Conservation (phyloP, 192 early-diverging fungal genomes). For the Mycoemilia scoparia region DNA sequence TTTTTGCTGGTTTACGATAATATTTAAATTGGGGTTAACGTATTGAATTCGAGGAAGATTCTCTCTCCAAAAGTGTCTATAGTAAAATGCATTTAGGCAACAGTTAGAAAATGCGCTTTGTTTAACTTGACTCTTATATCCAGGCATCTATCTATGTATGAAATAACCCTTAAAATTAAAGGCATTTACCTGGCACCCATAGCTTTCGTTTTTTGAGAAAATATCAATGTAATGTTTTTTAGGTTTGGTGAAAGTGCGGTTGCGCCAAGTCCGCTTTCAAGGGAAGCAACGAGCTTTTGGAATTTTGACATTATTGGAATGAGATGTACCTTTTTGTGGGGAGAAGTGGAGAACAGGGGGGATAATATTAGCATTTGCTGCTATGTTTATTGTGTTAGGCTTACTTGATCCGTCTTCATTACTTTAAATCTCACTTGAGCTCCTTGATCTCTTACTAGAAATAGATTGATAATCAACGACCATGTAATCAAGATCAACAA, state of each 20-base stretch:
- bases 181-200: conserved; percentile 24
- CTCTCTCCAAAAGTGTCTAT: conserved; percentile 29
- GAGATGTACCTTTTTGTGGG: conserved; percentile 19
- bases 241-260: conserved; percentile 15
- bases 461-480: too few relatives aligned
- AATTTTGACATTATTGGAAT: conserved; percentile 13
- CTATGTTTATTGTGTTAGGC: not conserved
- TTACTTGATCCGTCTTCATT: not conserved
- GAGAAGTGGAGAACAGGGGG: not conserved
- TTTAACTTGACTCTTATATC: too few relatives aligned
- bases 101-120: too few relatives aligned
- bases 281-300: too few relatives aligned
- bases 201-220: conserved; percentile 26
- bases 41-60: conserved; percentile 26
- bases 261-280: conserved; percentile 21
- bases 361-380: conserved; percentile 1
- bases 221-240: conserved; percentile 17
- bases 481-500: too few relatives aligned
- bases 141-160: too few relatives aligned
- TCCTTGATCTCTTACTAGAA: too few relatives aligned
- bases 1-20: conserved; percentile 19
- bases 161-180: too few relatives aligned
- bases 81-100: too few relatives aligned
- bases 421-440: not conserved
- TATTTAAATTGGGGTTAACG: conserved; percentile 21